These are phyloP conservation scores for Xylariaceae sp. DNA, from an alignment of 2,329 filamentous ascomycete species.

Conservation along the genomic window DNA sequence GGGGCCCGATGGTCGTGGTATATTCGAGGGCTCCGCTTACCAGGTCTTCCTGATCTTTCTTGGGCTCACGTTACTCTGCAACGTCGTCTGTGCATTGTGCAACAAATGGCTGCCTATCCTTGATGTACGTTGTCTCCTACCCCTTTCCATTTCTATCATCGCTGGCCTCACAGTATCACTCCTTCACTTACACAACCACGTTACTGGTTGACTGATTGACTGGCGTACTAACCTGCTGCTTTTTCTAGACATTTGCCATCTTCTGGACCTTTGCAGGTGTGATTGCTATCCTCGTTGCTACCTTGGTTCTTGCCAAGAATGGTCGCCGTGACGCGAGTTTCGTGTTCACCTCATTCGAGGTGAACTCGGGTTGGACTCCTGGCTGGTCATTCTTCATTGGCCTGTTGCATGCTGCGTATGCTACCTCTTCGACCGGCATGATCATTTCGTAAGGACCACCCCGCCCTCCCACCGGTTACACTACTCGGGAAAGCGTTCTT, in stretches of 20 bases:
- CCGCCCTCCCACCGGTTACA: slow-evolving; percentile 12
- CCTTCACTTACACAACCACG: neutral
- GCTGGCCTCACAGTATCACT: neutral
- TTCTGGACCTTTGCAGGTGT: slow-evolving; percentile 71
- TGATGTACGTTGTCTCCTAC: slow-evolving; percentile 52
- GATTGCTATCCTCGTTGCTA: slow-evolving; percentile 57
- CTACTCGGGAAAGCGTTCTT: neutral
- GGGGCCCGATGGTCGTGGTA: slow-evolving; percentile 37
- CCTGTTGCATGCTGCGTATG: slow-evolving; percentile 66
- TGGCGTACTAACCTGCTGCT: neutral
- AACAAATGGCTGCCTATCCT: slow-evolving; percentile 63
- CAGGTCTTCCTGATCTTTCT: slow-evolving; percentile 69
- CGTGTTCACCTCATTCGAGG: slow-evolving; percentile 65
- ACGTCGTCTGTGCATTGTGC: slow-evolving; percentile 60
- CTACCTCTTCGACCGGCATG: slow-evolving; percentile 73
- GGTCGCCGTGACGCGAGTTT: slow-evolving; percentile 58
- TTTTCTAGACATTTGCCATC: slow-evolving; percentile 59
- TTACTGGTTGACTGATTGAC: slow-evolving; percentile 2
- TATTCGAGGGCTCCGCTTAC: slow-evolving; percentile 50
- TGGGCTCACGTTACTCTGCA: slow-evolving; percentile 58
- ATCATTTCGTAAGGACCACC: slow-evolving; percentile 61
- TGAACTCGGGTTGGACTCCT: slow-evolving; percentile 61
- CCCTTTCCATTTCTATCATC: neutral
- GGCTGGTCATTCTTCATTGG: slow-evolving; percentile 72
- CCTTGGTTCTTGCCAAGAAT: slow-evolving; percentile 62